Percentiles rank a stretch among this genome's conserved stretches.
These are phyloP conservation scores for Solanum medicagineum DNA, from an alignment of 257 asterid genomes.

Conservation along the genomic window DNA sequence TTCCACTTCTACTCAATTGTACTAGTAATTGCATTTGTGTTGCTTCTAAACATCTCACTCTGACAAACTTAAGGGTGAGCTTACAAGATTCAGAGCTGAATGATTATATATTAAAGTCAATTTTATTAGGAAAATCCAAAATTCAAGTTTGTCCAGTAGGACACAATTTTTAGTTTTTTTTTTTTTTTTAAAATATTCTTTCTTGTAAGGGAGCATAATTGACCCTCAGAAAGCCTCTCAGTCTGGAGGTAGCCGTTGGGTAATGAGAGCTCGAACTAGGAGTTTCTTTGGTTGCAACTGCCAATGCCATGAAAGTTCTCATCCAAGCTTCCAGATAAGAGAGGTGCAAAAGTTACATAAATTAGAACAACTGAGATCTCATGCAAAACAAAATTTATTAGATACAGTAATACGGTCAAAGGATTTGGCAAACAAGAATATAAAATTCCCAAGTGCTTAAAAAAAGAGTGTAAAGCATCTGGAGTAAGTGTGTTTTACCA, in stretches of 20 bases:
- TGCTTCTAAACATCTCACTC: neutral
- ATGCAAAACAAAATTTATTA: neutral
- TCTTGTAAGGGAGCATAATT: neutral
- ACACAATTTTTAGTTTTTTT: neutral
- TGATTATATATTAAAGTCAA: neutral
- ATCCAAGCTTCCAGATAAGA: neutral
- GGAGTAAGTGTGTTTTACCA: neutral
- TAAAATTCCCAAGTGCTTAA: neutral
- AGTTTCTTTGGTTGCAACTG: neutral
- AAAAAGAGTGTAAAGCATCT: neutral
- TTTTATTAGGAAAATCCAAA: neutral
- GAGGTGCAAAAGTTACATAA: neutral
- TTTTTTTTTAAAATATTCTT: neutral
- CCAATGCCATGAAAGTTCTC: neutral
- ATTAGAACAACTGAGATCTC: neutral
- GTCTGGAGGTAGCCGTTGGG: no score
- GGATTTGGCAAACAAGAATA: neutral
- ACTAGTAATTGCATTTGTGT: neutral
- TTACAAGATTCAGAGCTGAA: neutral
- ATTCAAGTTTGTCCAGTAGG: neutral
- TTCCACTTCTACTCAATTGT: neutral
- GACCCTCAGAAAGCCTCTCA: neutral
- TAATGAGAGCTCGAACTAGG: no score
- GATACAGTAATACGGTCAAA: neutral
- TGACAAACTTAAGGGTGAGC: neutral